Conservation (phyloP, 83 land plant genomes). For the Picea abies region DNA sequence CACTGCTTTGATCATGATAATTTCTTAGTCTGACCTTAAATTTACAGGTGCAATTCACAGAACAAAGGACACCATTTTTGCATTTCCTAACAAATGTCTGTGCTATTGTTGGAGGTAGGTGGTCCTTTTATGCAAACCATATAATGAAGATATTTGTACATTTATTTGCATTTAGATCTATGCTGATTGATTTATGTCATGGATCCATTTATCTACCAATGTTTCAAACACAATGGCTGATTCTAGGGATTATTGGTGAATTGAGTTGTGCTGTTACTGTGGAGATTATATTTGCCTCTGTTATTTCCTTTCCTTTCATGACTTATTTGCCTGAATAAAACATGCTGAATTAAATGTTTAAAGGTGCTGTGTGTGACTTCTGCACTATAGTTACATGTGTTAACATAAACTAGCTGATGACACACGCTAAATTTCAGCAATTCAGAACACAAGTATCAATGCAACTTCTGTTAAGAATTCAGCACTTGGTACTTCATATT, state of each 20-base stretch:
- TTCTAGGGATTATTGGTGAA: no score
- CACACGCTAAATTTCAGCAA: background rate
- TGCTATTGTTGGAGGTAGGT: conserved; percentile 95
- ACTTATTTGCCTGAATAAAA: no score
- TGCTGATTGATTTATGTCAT: conserved; percentile 7
- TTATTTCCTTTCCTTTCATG: no score
- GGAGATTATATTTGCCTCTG: no score
- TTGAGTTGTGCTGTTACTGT: no score
- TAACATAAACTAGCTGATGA: background rate
- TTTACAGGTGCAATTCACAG: conserved; percentile 84
- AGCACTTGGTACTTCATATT: background rate
- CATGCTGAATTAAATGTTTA: no score
- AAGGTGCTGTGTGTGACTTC: no score
- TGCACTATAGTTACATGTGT: no score
- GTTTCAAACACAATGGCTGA: no score
- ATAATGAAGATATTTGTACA: background rate
- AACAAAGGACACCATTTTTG: conserved; percentile 68
- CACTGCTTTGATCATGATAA: background rate
- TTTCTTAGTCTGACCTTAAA: conserved; percentile 9
- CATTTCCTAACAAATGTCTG: conserved; percentile 95
- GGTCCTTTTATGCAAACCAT: background rate
- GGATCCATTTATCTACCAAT: no score
- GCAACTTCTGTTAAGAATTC: conserved; percentile 11
- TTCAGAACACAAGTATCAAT: background rate
- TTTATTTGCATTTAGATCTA: background rate